These are phyloP conservation scores for Hymenoscyphus occultus DNA, from an alignment of 2,329 filamentous ascomycete genomes.

Conservation along the genomic window DNA sequence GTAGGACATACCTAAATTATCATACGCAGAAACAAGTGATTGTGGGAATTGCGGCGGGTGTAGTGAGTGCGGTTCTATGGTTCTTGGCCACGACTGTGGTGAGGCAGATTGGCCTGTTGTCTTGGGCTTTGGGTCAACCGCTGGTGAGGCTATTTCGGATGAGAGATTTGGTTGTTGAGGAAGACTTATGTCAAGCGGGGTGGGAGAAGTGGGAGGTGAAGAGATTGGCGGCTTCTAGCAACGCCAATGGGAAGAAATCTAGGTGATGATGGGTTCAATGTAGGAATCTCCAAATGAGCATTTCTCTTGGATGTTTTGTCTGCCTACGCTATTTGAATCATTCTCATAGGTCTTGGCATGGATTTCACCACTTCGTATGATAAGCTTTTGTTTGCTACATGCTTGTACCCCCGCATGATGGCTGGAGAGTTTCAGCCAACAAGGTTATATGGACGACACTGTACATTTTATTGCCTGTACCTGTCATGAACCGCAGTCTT, in stretches of 20 bases:
- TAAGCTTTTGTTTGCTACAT: not conserved
- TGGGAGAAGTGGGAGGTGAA: conserved; percentile 83
- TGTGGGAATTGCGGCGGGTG: conserved; percentile 72
- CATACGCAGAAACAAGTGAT: conserved; percentile 86
- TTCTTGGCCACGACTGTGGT: conserved; percentile 68
- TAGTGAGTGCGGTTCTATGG: conserved; percentile 71
- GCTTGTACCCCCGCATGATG: not conserved
- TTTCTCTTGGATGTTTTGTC: not conserved
- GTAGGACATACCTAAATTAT: conserved; percentile 87
- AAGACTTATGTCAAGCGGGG: conserved; percentile 85
- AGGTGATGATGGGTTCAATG: not conserved
- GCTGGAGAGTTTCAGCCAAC: not conserved
- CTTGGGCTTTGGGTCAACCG: conserved; percentile 67
- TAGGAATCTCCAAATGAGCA: not conserved
- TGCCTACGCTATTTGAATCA: not conserved
- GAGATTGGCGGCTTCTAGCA: conserved; percentile 37
- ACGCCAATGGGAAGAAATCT: conserved; percentile 28
- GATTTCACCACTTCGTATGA: not conserved
- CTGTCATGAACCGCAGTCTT: not conserved
- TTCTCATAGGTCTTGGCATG: not conserved
- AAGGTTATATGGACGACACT: not conserved
- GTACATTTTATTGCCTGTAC: not conserved
- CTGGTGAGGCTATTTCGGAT: conserved; percentile 66
- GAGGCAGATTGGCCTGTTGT: conserved; percentile 65
- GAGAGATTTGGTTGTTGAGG: conserved; percentile 79